phyloP scores from a whole-genome alignment of 2,329 filamentous ascomycete genomes.

The Pseudovirgaria hyperparasitica region DNA sequence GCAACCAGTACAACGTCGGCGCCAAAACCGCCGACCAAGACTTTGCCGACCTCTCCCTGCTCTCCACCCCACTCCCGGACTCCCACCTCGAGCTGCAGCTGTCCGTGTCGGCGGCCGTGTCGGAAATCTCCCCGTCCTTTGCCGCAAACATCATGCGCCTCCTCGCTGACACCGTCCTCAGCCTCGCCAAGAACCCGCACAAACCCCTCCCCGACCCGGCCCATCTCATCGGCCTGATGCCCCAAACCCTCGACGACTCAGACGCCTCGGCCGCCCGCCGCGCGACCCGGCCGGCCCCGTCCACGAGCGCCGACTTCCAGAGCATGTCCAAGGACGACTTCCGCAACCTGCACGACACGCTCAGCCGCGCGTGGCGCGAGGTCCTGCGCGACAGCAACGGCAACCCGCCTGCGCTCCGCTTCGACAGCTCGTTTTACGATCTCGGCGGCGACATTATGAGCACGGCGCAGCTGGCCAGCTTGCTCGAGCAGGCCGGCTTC shows the following conservation, averaged over 20 bases:
- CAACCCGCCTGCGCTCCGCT: constrained; percentile 9
- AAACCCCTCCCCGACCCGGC: constrained; percentile 15
- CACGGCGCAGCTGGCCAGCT: constrained; percentile 17
- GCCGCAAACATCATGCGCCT: constrained; percentile 33
- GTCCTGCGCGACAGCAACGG: constrained; percentile 16
- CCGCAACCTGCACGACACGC: constrained; percentile 11
- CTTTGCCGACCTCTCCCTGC: constrained; percentile 20
- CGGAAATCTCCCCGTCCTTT: constrained; percentile 39
- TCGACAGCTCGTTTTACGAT: constrained; percentile 20
- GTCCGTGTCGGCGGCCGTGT: constrained; percentile 20
- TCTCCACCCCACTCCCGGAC: constrained; percentile 12
- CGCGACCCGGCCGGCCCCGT: constrained; percentile 12
- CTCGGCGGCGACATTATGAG: constrained; percentile 22
- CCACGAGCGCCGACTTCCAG: constrained; percentile 14
- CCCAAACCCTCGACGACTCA: constrained; percentile 5
- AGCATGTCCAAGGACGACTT: constrained; percentile 15
- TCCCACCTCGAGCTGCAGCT: constrained; percentile 16
- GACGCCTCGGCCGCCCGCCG: constrained; percentile 11
- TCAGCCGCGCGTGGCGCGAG: constrained; percentile 17
- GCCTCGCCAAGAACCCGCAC: constrained; percentile 16
- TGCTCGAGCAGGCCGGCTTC: constrained; percentile 15
- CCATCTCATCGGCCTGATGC: constrained; percentile 8
- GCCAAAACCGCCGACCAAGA: constrained; percentile 18
- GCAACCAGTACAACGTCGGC: constrained; percentile 16
- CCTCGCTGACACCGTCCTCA: constrained; percentile 15